Conservation (phyloP, 345 rosid genomes). For the Acer campestre region DNA sequence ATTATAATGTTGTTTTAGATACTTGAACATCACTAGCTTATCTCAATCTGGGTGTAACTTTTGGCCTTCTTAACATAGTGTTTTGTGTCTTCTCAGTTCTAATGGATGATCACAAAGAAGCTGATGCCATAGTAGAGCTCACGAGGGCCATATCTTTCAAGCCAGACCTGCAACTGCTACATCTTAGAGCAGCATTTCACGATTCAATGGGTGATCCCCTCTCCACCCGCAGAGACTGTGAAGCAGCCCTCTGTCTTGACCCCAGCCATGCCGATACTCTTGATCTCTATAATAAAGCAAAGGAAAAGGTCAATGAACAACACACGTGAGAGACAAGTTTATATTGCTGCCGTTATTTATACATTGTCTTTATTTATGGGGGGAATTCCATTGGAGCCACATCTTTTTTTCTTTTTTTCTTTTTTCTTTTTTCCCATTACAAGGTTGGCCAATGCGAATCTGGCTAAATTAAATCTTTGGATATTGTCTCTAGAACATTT, state of each 20-base stretch:
- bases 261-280: conserved; percentile 62
- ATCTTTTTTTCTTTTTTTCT: conserved; percentile 14
- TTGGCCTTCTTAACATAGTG: conserved; percentile 11
- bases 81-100: conserved; percentile 55
- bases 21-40: conserved; percentile 1
- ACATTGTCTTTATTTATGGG: conserved; percentile 10
- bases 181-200: conserved; percentile 90
- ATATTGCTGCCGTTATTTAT: conserved; percentile 12
- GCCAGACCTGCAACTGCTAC: conserved; percentile 92
- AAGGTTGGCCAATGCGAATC: conserved; percentile 31
- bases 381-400: conserved; percentile 30
- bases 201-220: conserved; percentile 72
- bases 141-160: conserved; percentile 76
- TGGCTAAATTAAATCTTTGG: conserved; percentile 26
- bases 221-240: conserved; percentile 74
- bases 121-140: conserved; percentile 85
- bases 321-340: conserved; percentile 32
- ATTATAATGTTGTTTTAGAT: not conserved
- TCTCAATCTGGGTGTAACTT: not conserved
- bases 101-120: conserved; percentile 96
- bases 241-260: conserved; percentile 95
- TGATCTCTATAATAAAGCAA: conserved; percentile 61
- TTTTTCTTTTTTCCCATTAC: conserved; percentile 7
- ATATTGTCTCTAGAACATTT: conserved; percentile 33
- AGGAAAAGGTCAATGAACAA: conserved; percentile 40